Base-by-base conservation (phyloP, 2,329 filamentous ascomycete genomes). In the Colletotrichum filicis region DNA sequence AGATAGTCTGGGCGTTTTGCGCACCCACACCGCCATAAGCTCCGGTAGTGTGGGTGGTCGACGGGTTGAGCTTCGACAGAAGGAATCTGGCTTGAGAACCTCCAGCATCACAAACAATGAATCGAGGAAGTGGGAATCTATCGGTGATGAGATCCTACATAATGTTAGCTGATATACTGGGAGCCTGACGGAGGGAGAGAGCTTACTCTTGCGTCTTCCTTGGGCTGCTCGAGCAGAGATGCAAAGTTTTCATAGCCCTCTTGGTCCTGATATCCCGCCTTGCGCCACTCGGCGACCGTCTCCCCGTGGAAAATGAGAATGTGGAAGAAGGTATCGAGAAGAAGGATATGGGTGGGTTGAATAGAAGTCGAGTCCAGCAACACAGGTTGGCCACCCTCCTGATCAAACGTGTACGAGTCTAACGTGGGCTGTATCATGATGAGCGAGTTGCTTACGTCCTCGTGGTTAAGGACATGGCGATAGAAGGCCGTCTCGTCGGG, bases 401-500 rank as follows among this genome's bases (percentile, higher is more conserved):
- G 95, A 77, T 98, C 96, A 80, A 99, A 95, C 2, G 95, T 97
- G 84, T 99, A 99, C 42, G 95, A 97, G 82, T 99, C 97, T 62
- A 99, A 87, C 0, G 97, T 99, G 9, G 97, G 97, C 82, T 99
- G 97, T 76, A 99, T 98, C 97, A 99, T 99, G 82, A 99, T 92
- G 59, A 99, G 89, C 12, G 95, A 98, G 84, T 98, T 98, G 85
- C 94, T 93, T 74, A 97, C 95, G 83, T 98, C 97, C 83, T 99
- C 97, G 79, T 98, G 95, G 82, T 98, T 97, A 75, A 99, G 88
- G 3, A 99, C 95, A 80, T 99, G 97, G 74, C 97, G 91, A 82
- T 98, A 98, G 84, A 99, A 99, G n/a, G 97, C 97, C 28, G 97
- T 99, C 84, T 99, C 97, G 79, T 99, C 97, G 8, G 97, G 97